Base-by-base conservation (phyloP, 2,329 filamentous ascomycete species). In the Fusarium sp. region DNA sequence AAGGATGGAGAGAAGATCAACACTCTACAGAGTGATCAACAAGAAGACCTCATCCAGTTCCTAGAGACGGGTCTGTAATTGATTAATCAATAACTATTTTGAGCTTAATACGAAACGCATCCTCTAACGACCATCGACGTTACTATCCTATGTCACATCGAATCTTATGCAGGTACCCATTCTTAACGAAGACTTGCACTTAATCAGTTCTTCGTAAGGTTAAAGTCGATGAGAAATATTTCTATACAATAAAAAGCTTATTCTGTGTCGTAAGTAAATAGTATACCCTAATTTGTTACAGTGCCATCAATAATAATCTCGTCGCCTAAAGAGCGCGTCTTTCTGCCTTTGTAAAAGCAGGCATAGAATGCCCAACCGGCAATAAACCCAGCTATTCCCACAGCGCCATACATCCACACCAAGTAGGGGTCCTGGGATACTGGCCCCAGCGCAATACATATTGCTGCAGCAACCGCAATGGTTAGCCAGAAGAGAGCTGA, bases 1-100 rank as follows among this genome's bases (percentile, higher is more conserved):
- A 70, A 63, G 34, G 52, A 51, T 0, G 66, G 62, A 0, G 24
- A 67, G 22, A 69, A 70, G 57, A 55, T 69, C 33, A 66, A 48
- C 17, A 49, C 63, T 8, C 22, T 67, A 0, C 66, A 70, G 17
- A 66, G 66, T 1, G 48, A 53, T 0, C 31, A 69, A 5, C 36
- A 20, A 20, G 66, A 67, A 15, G 57, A 66, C 6, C 24, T 69
- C 0, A 46, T 70, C 10, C 51, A 63, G 4, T 53, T 69, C 6
- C 43, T 69, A 4, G 66, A 69, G 26, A 54, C 58, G 31, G 66
- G 62, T 0, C 11, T 70, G 11, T 69, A 34, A 14, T 8, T 17
- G 15, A 15, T 42, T 6, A 24, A 24, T 24, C 7, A 7, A 11
- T 15, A 24, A 24, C 22, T 24, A 22, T 15, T 17, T 31, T 31